phyloP scores from a whole-genome alignment of 1,139 yeast genomes.

The Pichia sp. region DNA sequence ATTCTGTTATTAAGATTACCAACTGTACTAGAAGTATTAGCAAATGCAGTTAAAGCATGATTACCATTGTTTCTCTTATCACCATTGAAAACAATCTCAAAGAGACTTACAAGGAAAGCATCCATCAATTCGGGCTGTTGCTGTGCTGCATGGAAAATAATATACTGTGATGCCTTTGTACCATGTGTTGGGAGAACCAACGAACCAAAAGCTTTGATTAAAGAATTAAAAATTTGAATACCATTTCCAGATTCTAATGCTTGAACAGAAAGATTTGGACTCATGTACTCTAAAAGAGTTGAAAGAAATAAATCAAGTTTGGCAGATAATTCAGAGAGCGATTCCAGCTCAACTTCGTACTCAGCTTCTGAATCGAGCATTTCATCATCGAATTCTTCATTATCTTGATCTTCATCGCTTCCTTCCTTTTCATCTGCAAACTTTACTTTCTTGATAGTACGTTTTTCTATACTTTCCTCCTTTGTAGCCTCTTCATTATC shows the following conservation, averaged over 20 bases:
- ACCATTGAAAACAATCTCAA: constrained; percentile 66
- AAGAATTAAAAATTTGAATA: constrained; percentile 64
- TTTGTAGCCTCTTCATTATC: constrained; percentile 25
- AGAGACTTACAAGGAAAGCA: constrained; percentile 71
- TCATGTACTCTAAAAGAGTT: constrained; percentile 45
- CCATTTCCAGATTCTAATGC: constrained; percentile 56
- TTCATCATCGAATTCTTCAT: constrained; percentile 26
- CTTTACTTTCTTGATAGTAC: constrained; percentile 5
- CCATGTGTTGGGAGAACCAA: constrained; percentile 88
- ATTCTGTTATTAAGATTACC: constrained; percentile 51
- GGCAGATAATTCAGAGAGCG: constrained; percentile 48
- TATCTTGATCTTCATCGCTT: constrained; percentile 30
- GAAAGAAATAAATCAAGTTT: constrained; percentile 67
- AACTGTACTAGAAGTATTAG: not conserved
- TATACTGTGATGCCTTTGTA: constrained; percentile 82
- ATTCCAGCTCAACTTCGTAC: constrained; percentile 39
- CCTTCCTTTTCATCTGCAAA: not conserved
- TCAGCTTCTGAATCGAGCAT: constrained; percentile 27
- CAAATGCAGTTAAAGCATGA: constrained; percentile 1
- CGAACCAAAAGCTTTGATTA: constrained; percentile 69
- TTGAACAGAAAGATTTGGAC: constrained; percentile 43
- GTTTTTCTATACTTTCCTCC: not conserved
- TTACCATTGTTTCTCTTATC: constrained; percentile 5
- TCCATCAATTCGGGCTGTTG: constrained; percentile 78
- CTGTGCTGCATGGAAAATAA: constrained; percentile 77